Conservation (phyloP, 257 asterid genomes). For the Solanum ossicruentum region DNA sequence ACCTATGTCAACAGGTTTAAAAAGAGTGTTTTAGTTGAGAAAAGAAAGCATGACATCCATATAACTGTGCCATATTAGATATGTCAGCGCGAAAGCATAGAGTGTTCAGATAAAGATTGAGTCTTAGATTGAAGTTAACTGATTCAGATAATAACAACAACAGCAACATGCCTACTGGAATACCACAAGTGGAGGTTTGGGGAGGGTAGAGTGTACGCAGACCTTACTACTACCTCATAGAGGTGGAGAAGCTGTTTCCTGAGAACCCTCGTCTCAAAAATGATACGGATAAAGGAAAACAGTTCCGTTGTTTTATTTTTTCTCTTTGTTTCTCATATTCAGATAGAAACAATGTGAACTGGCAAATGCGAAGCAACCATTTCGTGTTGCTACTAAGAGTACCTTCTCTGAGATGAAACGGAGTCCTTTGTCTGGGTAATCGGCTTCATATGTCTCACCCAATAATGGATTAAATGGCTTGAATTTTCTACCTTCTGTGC, state of each 20-base stretch:
- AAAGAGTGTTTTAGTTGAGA: neutral
- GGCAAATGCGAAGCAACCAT: neutral
- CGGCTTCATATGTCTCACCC: conserved; percentile 18
- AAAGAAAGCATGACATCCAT: neutral
- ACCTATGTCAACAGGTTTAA: conserved; percentile 2
- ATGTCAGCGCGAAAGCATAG: no score
- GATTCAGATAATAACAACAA: no score
- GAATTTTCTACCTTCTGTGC: conserved; percentile 12
- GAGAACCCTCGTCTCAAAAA: no score
- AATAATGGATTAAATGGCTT: conserved; percentile 20
- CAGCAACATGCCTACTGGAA: no score
- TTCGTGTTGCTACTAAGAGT: neutral
- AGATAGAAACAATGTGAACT: no score
- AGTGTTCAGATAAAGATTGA: neutral
- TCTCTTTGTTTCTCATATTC: no score
- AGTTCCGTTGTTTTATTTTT: no score
- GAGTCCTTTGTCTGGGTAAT: conserved; percentile 13
- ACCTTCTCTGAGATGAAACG: conserved; percentile 17
- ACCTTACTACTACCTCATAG: no score
- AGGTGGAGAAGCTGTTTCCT: no score
- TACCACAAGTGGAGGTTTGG: no score
- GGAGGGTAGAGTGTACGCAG: no score
- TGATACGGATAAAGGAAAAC: no score
- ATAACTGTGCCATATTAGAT: neutral
- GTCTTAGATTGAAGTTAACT: neutral